These are phyloP conservation scores for Scedosporium boydii DNA, from an alignment of 2,329 filamentous ascomycete species.

Conservation along the genomic window DNA sequence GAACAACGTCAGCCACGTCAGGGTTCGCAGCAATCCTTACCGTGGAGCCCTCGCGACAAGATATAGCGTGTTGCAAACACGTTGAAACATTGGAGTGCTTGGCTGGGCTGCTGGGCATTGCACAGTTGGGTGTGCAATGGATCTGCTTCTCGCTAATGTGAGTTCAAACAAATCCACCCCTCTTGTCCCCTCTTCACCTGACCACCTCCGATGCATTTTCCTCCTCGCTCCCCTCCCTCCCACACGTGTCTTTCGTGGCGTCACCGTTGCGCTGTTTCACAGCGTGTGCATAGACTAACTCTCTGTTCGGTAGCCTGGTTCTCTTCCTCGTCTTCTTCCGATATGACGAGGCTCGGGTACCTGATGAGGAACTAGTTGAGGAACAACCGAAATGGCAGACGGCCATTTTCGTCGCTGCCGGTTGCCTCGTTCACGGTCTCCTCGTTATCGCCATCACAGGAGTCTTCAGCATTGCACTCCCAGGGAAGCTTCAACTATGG, in stretches of 20 bases:
- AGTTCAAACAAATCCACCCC: slow-evolving; percentile 20
- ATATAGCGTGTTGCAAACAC: slow-evolving; percentile 78
- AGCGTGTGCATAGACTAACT: slow-evolving; percentile 12
- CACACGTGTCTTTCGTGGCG: neutral
- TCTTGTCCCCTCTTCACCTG: neutral
- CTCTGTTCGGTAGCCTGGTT: slow-evolving; percentile 53
- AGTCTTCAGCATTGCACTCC: slow-evolving; percentile 54
- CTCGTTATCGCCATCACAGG: slow-evolving; percentile 58
- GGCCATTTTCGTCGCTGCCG: slow-evolving; percentile 62
- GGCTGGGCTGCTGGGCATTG: slow-evolving; percentile 77
- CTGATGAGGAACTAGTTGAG: slow-evolving; percentile 36
- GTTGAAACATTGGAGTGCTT: slow-evolving; percentile 75
- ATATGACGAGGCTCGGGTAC: slow-evolving; percentile 42
- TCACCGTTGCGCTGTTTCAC: neutral
- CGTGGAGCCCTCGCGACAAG: slow-evolving; percentile 70
- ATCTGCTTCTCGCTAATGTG: slow-evolving; percentile 87
- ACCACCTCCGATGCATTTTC: neutral
- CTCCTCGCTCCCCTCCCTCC: neutral
- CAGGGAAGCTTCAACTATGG: slow-evolving; percentile 61
- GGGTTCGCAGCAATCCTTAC: slow-evolving; percentile 89
- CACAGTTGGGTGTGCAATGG: slow-evolving; percentile 88
- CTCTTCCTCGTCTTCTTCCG: slow-evolving; percentile 95
- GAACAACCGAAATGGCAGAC: slow-evolving; percentile 64
- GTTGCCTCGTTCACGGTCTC: slow-evolving; percentile 70
- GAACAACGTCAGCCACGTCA: slow-evolving; percentile 78